Evolutionary conservation across 306 rosid genomes (phyloP).

Genomic region (Vicia villosa): DNA sequence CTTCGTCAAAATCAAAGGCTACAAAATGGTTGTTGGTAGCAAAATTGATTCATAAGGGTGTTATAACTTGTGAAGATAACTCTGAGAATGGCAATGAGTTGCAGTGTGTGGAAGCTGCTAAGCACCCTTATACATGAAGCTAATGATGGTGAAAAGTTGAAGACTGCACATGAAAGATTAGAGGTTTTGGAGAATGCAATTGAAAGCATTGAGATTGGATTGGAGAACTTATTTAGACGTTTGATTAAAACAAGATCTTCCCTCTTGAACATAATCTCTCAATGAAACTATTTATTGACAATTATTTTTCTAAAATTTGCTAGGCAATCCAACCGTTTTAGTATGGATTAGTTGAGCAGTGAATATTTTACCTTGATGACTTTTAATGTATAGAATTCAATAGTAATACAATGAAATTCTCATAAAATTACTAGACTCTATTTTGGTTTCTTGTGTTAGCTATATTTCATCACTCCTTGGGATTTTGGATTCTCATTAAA

Average conservation of each 20-base stretch:
- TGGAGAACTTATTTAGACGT: constrained; percentile 12
- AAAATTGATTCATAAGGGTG: background rate
- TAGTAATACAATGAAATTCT: background rate
- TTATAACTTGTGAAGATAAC: background rate
- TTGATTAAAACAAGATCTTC: constrained; percentile 21
- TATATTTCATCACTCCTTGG: background rate
- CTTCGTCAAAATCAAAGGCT: constrained; percentile 2
- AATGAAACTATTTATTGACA: background rate
- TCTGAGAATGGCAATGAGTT: background rate
- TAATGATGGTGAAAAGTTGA: background rate
- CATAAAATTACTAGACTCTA: background rate
- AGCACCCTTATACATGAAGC: background rate
- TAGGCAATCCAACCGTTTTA: background rate
- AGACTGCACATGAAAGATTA: background rate
- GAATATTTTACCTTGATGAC: background rate
- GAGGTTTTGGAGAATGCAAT: constrained; percentile 12
- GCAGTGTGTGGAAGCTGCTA: background rate
- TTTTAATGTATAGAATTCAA: background rate
- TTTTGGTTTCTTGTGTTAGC: background rate
- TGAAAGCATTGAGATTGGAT: constrained; percentile 7
- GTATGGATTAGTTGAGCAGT: background rate
- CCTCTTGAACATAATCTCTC: constrained; percentile 8
- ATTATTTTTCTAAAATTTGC: background rate
- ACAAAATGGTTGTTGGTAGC: background rate
- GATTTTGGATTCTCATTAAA: no score